Percentiles rank a stretch among this genome's conserved stretches.
phyloP scores from a whole-genome alignment of 2,329 filamentous ascomycete species.

The Eutypella sp. region DNA sequence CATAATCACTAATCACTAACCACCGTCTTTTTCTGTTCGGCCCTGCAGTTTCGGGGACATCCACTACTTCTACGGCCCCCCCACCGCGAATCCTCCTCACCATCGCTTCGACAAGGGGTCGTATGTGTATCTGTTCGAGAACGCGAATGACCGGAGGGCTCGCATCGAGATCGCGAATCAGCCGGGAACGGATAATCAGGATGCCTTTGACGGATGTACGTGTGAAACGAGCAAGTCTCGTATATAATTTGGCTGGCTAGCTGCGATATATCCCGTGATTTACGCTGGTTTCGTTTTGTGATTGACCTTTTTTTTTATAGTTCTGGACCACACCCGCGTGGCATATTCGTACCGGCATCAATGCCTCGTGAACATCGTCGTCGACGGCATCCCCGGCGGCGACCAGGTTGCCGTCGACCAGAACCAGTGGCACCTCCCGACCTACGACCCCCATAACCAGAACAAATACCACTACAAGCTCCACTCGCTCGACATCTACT shows the following conservation, averaged over 20 bases:
- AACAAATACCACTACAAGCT: conserved; percentile 76
- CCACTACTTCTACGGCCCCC: conserved; percentile 73
- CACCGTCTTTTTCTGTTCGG: not conserved
- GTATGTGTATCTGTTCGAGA: conserved; percentile 77
- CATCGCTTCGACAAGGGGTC: conserved; percentile 77
- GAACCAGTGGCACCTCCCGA: conserved; percentile 70
- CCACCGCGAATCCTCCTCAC: conserved; percentile 62
- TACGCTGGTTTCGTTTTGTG: too few relatives aligned
- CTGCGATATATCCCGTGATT: too few relatives aligned
- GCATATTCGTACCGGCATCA: conserved; percentile 71
- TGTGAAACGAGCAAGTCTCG: conserved; percentile 27
- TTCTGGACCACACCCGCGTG: conserved; percentile 59
- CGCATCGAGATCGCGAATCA: conserved; percentile 74
- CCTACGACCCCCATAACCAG: conserved; percentile 66
- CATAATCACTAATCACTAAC: conserved; percentile 21
- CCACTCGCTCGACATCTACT: conserved; percentile 72
- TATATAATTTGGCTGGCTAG: not conserved
- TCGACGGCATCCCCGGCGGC: conserved; percentile 44
- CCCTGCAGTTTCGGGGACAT: conserved; percentile 64
- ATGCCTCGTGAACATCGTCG: conserved; percentile 62
- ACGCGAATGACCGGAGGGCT: conserved; percentile 59
- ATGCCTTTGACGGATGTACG: conserved; percentile 71
- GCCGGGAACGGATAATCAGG: conserved; percentile 69
- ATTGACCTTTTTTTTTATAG: too few relatives aligned
- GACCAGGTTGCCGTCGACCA: conserved; percentile 35